Evolutionary conservation across 2,329 filamentous ascomycete genomes (phyloP).

Genomic region (Colletotrichum coccodes): DNA sequence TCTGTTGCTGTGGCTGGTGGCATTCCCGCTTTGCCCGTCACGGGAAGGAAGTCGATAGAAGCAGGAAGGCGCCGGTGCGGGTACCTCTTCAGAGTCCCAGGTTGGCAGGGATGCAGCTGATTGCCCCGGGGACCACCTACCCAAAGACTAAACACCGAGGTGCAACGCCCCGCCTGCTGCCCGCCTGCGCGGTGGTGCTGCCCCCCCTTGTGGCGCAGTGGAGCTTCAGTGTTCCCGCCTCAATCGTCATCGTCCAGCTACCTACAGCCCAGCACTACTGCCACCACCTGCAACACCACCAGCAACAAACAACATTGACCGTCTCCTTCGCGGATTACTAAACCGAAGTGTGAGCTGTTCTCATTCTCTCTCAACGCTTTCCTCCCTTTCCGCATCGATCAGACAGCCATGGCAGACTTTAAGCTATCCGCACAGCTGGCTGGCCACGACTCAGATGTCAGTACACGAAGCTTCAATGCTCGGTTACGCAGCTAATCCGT

Average conservation of each 20-base stretch:
- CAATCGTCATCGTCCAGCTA: conserved; percentile 29
- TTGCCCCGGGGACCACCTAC: conserved; percentile 18
- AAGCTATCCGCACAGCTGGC: conserved; percentile 91
- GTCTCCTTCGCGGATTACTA: background rate
- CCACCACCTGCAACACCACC: background rate
- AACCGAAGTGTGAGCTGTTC: conserved; percentile 9
- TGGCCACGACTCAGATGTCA: conserved; percentile 94
- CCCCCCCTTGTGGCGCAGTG: conserved; percentile 29
- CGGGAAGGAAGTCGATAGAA: conserved; percentile 22
- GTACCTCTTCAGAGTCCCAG: background rate
- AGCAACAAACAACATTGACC: background rate
- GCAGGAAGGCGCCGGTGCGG: conserved; percentile 2
- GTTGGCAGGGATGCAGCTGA: conserved; percentile 28
- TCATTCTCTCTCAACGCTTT: background rate
- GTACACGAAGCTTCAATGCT: conserved; percentile 40
- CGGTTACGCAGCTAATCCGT: conserved; percentile 2
- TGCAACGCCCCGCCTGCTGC: conserved; percentile 5
- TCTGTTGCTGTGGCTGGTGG: conserved; percentile 13
- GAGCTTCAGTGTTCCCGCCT: conserved; percentile 27
- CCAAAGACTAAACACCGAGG: background rate
- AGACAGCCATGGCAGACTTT: conserved; percentile 76
- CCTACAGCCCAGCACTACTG: background rate
- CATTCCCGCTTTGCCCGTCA: background rate
- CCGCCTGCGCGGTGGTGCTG: background rate
- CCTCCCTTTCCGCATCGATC: background rate